Conservation (phyloP, 352 stramenopile species). For the Nothophytophthora sp. region DNA sequence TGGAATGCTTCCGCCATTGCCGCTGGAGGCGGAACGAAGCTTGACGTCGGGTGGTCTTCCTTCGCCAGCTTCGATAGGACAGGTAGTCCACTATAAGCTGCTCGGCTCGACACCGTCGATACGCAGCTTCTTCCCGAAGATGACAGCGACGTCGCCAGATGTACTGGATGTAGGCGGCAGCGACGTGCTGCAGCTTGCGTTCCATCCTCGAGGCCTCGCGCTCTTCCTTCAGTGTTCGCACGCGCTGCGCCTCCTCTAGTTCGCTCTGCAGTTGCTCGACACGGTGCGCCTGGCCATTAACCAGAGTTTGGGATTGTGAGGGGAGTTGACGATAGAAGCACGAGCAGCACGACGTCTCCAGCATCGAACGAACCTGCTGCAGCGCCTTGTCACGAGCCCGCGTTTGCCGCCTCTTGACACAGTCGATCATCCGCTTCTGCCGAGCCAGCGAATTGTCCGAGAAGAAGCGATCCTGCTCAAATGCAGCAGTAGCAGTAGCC, state of each 20-base stretch:
- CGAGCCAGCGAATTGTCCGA: constrained; percentile 67
- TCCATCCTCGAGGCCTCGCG: constrained; percentile 58
- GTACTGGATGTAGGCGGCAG: constrained; percentile 72
- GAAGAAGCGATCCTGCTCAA: constrained; percentile 66
- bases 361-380: constrained; percentile 37
- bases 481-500: no score
- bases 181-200: constrained; percentile 61
- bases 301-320: background rate
- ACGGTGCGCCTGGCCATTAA: constrained; percentile 33
- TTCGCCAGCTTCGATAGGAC: constrained; percentile 9
- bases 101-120: constrained; percentile 21
- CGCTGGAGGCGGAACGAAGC: constrained; percentile 41
- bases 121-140: constrained; percentile 3
- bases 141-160: constrained; percentile 41
- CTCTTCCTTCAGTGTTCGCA: constrained; percentile 40
- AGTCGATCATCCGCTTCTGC: constrained; percentile 56
- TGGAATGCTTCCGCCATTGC: constrained; percentile 22
- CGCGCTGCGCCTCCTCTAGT: constrained; percentile 39
- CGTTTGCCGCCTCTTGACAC: constrained; percentile 54
- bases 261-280: constrained; percentile 49
- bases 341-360: background rate
- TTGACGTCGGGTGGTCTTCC: constrained; percentile 10
- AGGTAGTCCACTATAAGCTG: constrained; percentile 40
- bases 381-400: constrained; percentile 46
- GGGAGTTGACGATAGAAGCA: background rate